phyloP scores from a whole-genome alignment of 2,329 filamentous ascomycete species.

The Trichoderma guizhouense region DNA sequence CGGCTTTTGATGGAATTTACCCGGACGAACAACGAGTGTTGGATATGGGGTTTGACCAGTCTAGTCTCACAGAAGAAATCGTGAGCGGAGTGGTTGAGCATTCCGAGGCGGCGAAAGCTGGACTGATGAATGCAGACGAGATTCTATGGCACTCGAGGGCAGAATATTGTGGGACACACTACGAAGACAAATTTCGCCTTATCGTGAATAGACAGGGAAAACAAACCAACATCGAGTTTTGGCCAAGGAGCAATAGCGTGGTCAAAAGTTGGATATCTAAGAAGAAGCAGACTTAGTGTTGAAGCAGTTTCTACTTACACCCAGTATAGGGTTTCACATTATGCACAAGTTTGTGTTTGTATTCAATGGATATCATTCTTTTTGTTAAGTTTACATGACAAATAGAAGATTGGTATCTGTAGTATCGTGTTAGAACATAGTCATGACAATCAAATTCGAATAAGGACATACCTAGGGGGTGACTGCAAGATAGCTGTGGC shows the following conservation, averaged over 20 bases:
- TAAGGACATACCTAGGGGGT: conserved; percentile 75
- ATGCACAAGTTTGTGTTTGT: neutral
- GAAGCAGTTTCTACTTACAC: neutral
- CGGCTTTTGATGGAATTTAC: conserved; percentile 2
- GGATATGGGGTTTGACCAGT: conserved; percentile 1
- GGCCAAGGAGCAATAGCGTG: neutral
- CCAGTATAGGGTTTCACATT: neutral
- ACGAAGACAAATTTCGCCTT: neutral
- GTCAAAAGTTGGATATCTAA: neutral
- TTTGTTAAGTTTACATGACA: conserved; percentile 52
- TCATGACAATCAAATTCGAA: neutral
- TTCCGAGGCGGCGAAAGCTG: neutral
- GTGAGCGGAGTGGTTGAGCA: neutral
- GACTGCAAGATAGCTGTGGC: conserved; percentile 92
- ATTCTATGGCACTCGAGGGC: conserved; percentile 3
- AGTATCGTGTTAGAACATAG: conserved; percentile 18
- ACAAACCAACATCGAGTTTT: neutral
- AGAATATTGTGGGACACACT: neutral
- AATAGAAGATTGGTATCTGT: conserved; percentile 64
- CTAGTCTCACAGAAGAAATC: neutral
- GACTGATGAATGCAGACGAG: neutral
- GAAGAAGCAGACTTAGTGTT: neutral
- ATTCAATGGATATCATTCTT: neutral
- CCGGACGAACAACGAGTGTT: neutral
- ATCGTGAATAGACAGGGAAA: neutral